Base-by-base conservation (phyloP, 345 rosid genomes). In the Salix udensis region DNA sequence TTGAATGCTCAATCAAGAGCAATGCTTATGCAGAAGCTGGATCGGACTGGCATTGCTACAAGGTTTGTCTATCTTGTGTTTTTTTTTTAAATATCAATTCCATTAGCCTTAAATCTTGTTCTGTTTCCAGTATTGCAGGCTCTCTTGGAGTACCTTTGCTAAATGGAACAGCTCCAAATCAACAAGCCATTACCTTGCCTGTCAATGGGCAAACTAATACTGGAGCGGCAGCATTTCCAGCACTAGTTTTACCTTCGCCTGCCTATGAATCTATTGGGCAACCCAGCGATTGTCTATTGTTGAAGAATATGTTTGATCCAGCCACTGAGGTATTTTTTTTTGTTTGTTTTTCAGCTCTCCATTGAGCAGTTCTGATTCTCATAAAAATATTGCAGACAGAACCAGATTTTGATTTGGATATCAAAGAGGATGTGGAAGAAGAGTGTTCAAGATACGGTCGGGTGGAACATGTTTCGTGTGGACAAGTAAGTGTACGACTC, bases 231-330 rank as follows among this genome's bases (percentile, higher is more conserved):
- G 50, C 88, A 78, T 85, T 90, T 79, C 90, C 93, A 23, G 75
- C 84, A 58, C 76, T 87, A 67, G 80, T 87, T 76, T 78, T 91
- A 61, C 82, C 96, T 67, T 60, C 87, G 70, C 82, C 86, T 13
- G 83, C 82, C 69, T 9, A 83, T 11, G 95, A 90, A 78, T 78
- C 89, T 79, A 75, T 91, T 86, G 98, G 97, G 73, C 85, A 58
- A 74, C 97, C 98, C n/a, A 88, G 91, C 68, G 95, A 91, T 78
- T 94, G 94, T 76, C 87, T 94, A 77, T 80, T 94, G 78, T 85
- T 94, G 85, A 92, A 94, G 85, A 94, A 94, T 79, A 85, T 94
- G 93, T 94, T 94, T 79, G 98, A 92, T 85, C 94, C 97, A 75
- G 89, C 89, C 18, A 86, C 97, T 1, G 98, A 94, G 97, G 98